Evolutionary conservation across 2,329 filamentous ascomycete species (phyloP).

Genomic region (Sphaerostilbella broomeana): DNA sequence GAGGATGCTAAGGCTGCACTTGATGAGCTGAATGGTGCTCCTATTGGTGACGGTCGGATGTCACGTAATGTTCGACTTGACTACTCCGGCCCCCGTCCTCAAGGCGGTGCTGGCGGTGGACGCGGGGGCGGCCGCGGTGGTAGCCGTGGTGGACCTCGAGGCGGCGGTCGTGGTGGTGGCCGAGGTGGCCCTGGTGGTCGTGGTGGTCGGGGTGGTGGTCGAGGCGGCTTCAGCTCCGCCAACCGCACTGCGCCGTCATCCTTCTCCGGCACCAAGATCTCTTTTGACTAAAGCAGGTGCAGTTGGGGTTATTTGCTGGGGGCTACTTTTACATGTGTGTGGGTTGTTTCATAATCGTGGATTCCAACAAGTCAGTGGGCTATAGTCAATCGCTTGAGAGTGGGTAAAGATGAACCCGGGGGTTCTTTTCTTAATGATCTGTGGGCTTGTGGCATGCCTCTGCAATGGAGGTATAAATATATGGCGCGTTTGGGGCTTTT

Average conservation of each 20-base stretch:
- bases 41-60: slow-evolving; percentile 56
- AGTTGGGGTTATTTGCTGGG: slow-evolving; percentile 33
- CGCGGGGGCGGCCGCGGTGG: slow-evolving; percentile 32
- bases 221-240: slow-evolving; percentile 47
- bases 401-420: slow-evolving; percentile 50
- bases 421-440: slow-evolving; percentile 35
- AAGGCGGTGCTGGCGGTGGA: slow-evolving; percentile 46
- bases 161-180: slow-evolving; percentile 45
- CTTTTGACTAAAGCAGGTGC: slow-evolving; percentile 45
- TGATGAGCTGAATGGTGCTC: slow-evolving; percentile 60
- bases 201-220: slow-evolving; percentile 38
- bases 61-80: slow-evolving; percentile 76
- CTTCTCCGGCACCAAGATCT: slow-evolving; percentile 69
- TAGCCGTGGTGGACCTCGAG: slow-evolving; percentile 42
- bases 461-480: slow-evolving; percentile 9
- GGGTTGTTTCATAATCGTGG: slow-evolving; percentile 32
- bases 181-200: slow-evolving; percentile 47
- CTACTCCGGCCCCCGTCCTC: slow-evolving; percentile 63
- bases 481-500: slow-evolving; percentile 27
- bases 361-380: slow-evolving; percentile 40
- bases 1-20: slow-evolving; percentile 77
- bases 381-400: slow-evolving; percentile 44
- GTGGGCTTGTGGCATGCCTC: slow-evolving; percentile 32
- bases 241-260: slow-evolving; percentile 36
- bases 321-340: slow-evolving; percentile 37